Base-by-base conservation (phyloP, 345 rosid genomes). In the Dimocarpus longan region DNA sequence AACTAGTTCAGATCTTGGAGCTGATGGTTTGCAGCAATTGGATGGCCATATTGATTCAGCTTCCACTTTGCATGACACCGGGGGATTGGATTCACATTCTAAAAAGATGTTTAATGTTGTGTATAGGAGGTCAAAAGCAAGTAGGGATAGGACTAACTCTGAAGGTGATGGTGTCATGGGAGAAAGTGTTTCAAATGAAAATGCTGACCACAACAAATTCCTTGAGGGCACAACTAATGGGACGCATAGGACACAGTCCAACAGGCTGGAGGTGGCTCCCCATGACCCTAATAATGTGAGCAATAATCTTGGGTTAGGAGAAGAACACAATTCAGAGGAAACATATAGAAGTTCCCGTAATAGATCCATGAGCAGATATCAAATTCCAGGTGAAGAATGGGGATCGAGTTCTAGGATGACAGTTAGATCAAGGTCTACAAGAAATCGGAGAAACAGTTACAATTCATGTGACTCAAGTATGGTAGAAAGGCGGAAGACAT, bases 401-500 rank as follows among this genome's bases (percentile, higher is more conserved):
- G 91, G 88, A 81, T 90, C 97, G 7, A 68, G 91, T 81, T 88
- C 98, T 46, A 94, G 82, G 81, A 79, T 80, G 85, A 79, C 90
- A 50, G 95, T 90, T 76, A 87, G 96, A 54, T 68, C 87, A 79
- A 91, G 98, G 88, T 92, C 98, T 59, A 84, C 93, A 54, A 91
- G 99, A 86, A 92, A 91, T 77, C 91, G 98, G 86, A 93, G 90
- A 85, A 87, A 88, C 32, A 91, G 84, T 83, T 87, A 83, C 83
- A 75, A 87, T 73, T 77, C 85, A 78, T 88, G 80, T 84, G 99
- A 93, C 76, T 77, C 81, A 26, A 87, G 89, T 83, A 91, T 90
- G 68, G 66, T 83, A 70, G 88, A 91, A 74, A 80, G 78, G 81
- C 88, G 84, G 83, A 90, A 86, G 80, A 81, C 85, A 32, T 85